phyloP scores from a whole-genome alignment of 1,284 basidiomycete genomes.

The Hemileia vastatrix region DNA sequence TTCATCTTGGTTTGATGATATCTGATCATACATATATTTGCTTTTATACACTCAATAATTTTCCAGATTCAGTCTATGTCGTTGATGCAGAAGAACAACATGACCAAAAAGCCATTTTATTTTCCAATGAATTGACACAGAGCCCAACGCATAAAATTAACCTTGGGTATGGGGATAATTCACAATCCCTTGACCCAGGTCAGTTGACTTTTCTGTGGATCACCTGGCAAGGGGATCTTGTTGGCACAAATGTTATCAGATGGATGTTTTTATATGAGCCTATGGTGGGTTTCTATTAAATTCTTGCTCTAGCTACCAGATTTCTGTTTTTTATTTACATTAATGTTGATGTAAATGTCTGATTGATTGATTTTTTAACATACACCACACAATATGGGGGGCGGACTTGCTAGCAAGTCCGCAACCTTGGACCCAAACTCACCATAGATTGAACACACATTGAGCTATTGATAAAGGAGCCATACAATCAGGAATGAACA shows the following conservation, averaged over 20 bases:
- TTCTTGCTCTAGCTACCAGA: too few relatives aligned
- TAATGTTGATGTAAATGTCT: neutral
- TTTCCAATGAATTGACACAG: neutral
- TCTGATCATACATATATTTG: neutral
- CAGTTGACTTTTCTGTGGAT: neutral
- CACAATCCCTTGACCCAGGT: neutral
- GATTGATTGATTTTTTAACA: neutral
- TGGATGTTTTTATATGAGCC: slow-evolving; percentile 14
- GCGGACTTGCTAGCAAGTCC: too few relatives aligned
- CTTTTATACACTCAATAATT: neutral
- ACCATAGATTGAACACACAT: too few relatives aligned
- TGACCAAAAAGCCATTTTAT: neutral
- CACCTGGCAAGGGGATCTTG: slow-evolving; percentile 14
- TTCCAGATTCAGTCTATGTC: neutral
- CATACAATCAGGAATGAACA: too few relatives aligned
- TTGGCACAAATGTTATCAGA: slow-evolving; percentile 4
- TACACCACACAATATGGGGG: too few relatives aligned
- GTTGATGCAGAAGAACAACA: neutral
- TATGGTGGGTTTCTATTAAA: too few relatives aligned
- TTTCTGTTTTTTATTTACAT: neutral
- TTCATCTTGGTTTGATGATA: too few relatives aligned
- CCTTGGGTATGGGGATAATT: neutral
- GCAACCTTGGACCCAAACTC: too few relatives aligned
- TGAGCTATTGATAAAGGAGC: too few relatives aligned
- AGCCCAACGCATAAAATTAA: neutral